Conservation (phyloP, 208 protist species). For the Acanthamoeba sp. region DNA sequence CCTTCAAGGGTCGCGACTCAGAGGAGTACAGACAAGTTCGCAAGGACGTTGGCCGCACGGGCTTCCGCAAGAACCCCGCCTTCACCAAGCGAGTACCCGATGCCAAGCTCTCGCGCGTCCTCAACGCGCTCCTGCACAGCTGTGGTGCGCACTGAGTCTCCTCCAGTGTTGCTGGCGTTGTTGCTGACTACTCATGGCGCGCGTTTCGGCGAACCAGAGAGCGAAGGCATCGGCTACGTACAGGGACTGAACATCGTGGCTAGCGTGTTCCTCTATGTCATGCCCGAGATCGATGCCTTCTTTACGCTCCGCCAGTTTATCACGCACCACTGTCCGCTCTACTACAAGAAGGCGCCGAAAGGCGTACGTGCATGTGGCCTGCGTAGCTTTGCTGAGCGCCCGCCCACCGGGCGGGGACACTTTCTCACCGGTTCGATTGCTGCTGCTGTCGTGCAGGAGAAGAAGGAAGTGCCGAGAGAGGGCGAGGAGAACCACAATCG, state of each 20-base stretch:
- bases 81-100: constrained; percentile 82
- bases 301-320: constrained; percentile 83
- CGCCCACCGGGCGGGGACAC: not conserved
- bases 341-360: constrained; percentile 65
- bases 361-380: not conserved
- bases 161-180: not conserved
- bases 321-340: constrained; percentile 79
- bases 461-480: not conserved
- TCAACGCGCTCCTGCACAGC: constrained; percentile 84
- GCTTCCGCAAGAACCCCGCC: constrained; percentile 77
- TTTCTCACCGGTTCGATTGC: not conserved
- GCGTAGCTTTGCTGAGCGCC: not conserved
- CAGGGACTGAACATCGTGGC: constrained; percentile 89
- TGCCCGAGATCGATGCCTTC: constrained; percentile 90
- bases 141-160: not conserved
- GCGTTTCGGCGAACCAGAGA: not conserved
- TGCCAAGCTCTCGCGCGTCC: constrained; percentile 78
- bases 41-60: constrained; percentile 84
- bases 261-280: constrained; percentile 88
- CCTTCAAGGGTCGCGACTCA: constrained; percentile 69
- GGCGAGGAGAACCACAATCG: not conserved
- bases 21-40: constrained; percentile 67
- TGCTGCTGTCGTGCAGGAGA: not conserved
- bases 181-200: too few species aligned
- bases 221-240: constrained; percentile 82